phyloP scores from a whole-genome alignment of 2,329 filamentous ascomycete genomes.

The Calonectria hawksworthii region DNA sequence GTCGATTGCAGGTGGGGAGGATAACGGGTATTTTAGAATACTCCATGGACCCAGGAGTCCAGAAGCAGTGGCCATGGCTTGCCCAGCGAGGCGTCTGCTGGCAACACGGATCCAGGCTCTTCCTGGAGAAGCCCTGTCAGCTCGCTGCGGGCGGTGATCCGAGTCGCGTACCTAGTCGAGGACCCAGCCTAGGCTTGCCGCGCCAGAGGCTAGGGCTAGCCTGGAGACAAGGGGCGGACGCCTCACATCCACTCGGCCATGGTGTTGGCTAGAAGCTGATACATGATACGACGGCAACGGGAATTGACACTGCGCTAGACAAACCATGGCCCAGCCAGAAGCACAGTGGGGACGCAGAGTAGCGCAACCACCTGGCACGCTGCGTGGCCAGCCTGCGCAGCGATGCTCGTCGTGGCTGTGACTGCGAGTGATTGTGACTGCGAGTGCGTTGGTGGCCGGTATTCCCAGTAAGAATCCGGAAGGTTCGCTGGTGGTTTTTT shows the following conservation, averaged over 20 bases:
- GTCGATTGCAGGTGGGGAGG: slow-evolving; percentile 17
- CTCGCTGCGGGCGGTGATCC: slow-evolving; percentile 35
- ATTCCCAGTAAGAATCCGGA: neutral
- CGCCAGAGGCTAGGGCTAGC: slow-evolving; percentile 14
- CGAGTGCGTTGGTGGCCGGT: neutral
- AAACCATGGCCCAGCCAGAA: neutral
- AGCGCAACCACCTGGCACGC: neutral
- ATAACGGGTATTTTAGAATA: slow-evolving; percentile 17
- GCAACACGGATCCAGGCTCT: slow-evolving; percentile 30
- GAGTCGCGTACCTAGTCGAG: slow-evolving; percentile 37
- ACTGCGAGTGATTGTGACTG: neutral
- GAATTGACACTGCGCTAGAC: slow-evolving; percentile 22
- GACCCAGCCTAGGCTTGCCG: slow-evolving; percentile 15
- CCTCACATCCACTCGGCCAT: slow-evolving; percentile 15
- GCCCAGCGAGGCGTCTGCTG: slow-evolving; percentile 6
- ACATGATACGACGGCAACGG: slow-evolving; percentile 21
- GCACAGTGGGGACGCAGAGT: slow-evolving; percentile 1
- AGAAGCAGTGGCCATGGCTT: slow-evolving; percentile 8
- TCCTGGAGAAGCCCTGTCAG: slow-evolving; percentile 36
- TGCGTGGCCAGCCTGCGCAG: neutral
- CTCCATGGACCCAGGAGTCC: neutral
- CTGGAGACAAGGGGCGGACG: slow-evolving; percentile 12
- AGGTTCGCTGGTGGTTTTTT: neutral
- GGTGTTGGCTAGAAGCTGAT: slow-evolving; percentile 2
- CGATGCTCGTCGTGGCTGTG: neutral